Percentiles rank a stretch among this genome's conserved stretches.
These are phyloP conservation scores for Haplographium delicatum DNA, from an alignment of 495 filamentous ascomycete genomes.

Conservation along the genomic window DNA sequence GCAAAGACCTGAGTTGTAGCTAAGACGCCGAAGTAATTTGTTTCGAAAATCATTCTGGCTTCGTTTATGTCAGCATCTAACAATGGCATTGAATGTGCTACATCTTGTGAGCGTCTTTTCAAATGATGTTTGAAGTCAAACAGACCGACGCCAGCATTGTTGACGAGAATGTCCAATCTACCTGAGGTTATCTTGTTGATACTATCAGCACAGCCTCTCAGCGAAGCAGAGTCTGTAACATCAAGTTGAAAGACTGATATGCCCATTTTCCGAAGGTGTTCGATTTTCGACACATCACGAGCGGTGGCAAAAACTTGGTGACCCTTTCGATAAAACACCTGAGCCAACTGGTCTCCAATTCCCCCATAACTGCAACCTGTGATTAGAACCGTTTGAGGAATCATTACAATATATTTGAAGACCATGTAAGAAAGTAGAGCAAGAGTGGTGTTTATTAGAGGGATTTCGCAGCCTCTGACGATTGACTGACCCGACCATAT, in stretches of 20 bases:
- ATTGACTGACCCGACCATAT: too few species aligned
- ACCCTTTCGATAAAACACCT: constrained; percentile 27
- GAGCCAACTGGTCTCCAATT: constrained; percentile 8
- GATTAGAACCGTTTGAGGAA: constrained; percentile 27
- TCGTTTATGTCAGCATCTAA: too few species aligned
- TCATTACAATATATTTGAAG: too few species aligned
- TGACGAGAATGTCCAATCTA: constrained; percentile 50
- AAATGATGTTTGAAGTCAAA: not conserved
- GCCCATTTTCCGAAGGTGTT: constrained; percentile 28
- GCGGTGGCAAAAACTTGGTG: constrained; percentile 37
- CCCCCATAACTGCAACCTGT: constrained; percentile 42
- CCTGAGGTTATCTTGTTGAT: constrained; percentile 21
- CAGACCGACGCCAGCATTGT: constrained; percentile 51
- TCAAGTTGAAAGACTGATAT: constrained; percentile 44
- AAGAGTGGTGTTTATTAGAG: too few species aligned
- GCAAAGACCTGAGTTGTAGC: too few species aligned
- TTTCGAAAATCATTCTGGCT: too few species aligned
- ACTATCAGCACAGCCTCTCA: constrained; percentile 29
- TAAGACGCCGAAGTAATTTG: too few species aligned
- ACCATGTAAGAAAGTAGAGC: too few species aligned
- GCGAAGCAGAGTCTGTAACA: too few species aligned
- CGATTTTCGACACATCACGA: constrained; percentile 34
- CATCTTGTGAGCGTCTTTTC: not conserved
- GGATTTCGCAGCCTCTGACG: too few species aligned
- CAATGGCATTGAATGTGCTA: too few species aligned